Evolutionary conservation across 139 green algal genomes (phyloP), one percentile per base, ranked within the genome.

Genomic region (Zygnema circumcarinatum): DNA sequence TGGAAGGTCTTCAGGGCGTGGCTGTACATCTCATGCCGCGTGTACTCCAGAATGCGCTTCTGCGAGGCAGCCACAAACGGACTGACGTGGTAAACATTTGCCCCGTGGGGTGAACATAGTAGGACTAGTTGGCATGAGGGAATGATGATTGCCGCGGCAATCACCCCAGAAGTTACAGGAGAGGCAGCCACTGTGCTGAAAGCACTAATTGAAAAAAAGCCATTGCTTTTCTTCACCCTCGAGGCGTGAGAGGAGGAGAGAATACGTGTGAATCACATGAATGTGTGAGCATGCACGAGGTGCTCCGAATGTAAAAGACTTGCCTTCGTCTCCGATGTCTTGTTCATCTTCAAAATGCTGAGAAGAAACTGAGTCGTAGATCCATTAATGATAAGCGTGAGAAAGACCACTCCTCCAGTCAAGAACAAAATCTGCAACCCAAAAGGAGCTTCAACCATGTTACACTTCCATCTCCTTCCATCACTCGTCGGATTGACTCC

Each of bases 331-430:
- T 83, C 83, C 33, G 83, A 89, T n/a, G 42, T 73, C 35, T 40
- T 74, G 40, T 89, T 85, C 83, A 89, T 89, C 33, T 62, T 62
- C 16, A 89, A 39, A 1, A 29, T 29, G 38, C 35, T 40, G 33
- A 89, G 83, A 36, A 90, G 56, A 38, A 87, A 91, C 39, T 81
- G 38, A n/a, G 85, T 91, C 25, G 80, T 91, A 42, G 1, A 39
- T 56, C 85, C 85, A 73, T 90, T 90, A 33, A 90, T 33, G 38
- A 90, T 56, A 38, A 90, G 85, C 2, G 85, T 90, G 2, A 90
- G 53, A n/a, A 90, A 69, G 2, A 91, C 85, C 32, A 84, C 74
- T 1, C 72, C 74, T 0, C 83, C 73, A n/a, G 74, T 89, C 53
- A 84, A 54, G 41, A 89, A 89, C 38, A 84, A 22, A 35, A 90